Percentiles rank a stretch among this genome's conserved stretches.
Evolutionary conservation across 2,329 filamentous ascomycete genomes (phyloP).

Genomic region (Pestalotiopsis sp.): DNA sequence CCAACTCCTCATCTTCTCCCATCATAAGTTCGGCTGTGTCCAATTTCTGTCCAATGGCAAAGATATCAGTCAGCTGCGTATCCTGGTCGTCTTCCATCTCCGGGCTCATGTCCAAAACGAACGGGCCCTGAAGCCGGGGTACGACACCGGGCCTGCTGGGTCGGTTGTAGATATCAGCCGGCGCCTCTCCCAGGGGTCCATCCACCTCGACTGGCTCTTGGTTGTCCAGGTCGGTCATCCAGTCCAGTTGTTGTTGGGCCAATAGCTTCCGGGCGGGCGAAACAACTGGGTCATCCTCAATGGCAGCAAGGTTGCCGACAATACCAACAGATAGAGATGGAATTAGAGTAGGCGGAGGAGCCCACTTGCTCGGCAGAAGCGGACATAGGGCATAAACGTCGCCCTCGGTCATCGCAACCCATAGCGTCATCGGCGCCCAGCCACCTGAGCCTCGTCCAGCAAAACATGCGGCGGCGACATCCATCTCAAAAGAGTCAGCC

Average conservation of each 20-base stretch:
- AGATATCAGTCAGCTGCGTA: constrained; percentile 61
- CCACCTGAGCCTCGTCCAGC: constrained; percentile 68
- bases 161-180: constrained; percentile 58
- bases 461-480: constrained; percentile 89
- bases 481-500: constrained; percentile 89
- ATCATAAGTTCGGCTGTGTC: constrained; percentile 63
- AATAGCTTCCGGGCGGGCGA: constrained; percentile 57
- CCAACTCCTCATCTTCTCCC: constrained; percentile 66
- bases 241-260: constrained; percentile 66
- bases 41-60: constrained; percentile 64
- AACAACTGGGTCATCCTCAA: constrained; percentile 61
- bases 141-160: constrained; percentile 60
- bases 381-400: constrained; percentile 94
- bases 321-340: constrained; percentile 83
- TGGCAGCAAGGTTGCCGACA: constrained; percentile 69
- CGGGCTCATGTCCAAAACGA: constrained; percentile 58
- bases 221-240: constrained; percentile 68
- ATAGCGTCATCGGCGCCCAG: constrained; percentile 96
- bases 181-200: constrained; percentile 48
- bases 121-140: constrained; percentile 65
- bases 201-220: constrained; percentile 64
- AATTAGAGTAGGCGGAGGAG: constrained; percentile 74
- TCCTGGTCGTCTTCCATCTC: constrained; percentile 59
- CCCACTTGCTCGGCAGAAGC: constrained; percentile 84
- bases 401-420: constrained; percentile 93